Percentiles rank a stretch among this genome's conserved stretches.
These are phyloP conservation scores for Ustilago curta DNA, from an alignment of 1,284 basidiomycete genomes.

Conservation along the genomic window DNA sequence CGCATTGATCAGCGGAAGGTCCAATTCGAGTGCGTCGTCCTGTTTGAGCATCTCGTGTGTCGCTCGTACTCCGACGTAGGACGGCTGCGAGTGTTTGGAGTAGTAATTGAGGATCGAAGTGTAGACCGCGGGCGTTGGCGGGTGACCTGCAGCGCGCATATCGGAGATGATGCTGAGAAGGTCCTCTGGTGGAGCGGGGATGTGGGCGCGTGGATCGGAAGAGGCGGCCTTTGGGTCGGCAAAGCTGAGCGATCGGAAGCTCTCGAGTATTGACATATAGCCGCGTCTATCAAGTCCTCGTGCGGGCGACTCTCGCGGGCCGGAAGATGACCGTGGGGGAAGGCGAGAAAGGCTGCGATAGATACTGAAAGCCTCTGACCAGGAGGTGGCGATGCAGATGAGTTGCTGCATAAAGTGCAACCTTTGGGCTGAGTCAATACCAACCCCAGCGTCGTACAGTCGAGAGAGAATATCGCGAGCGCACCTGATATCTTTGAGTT, in stretches of 20 bases:
- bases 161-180: conserved; percentile 85
- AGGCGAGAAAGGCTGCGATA: conserved; percentile 36
- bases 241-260: conserved; percentile 22
- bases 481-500: conserved; percentile 30
- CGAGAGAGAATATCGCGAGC: conserved; percentile 33
- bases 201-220: too few relatives aligned
- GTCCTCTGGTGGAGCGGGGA: conserved; percentile 74
- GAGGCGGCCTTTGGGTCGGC: not conserved
- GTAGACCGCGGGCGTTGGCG: conserved; percentile 77
- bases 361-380: conserved; percentile 41
- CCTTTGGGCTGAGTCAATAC: conserved; percentile 21
- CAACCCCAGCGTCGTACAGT: conserved; percentile 24
- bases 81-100: conserved; percentile 53
- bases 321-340: conserved; percentile 2
- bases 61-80: conserved; percentile 72
- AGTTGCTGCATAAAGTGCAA: conserved; percentile 23
- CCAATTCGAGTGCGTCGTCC: conserved; percentile 80
- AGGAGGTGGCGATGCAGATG: conserved; percentile 34
- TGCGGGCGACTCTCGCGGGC: not conserved
- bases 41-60: conserved; percentile 83
- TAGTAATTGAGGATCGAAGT: conserved; percentile 77
- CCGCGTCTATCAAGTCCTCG: conserved; percentile 17
- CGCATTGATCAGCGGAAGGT: conserved; percentile 83
- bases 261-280: conserved; percentile 30
- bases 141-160: conserved; percentile 79